Base-by-base conservation (phyloP, 208 protist genomes). In the Leishmania aethiopica region DNA sequence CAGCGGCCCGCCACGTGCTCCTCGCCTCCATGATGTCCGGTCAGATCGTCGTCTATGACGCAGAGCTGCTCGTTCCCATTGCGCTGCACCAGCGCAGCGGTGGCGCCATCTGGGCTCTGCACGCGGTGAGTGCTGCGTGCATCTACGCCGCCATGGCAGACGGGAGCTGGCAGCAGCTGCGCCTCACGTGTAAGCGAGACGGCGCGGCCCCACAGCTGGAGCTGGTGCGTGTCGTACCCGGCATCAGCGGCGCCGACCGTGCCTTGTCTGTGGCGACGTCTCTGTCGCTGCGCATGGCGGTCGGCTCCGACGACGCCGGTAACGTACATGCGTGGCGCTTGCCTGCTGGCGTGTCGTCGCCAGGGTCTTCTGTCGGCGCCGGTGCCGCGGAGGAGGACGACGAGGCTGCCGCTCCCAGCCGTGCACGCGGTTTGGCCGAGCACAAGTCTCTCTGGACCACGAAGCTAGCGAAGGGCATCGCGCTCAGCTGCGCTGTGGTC, bases 31-130 rank as follows among this genome's bases (percentile, higher is more conserved):
- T 93, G 81, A 86, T 96, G 42, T 96, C 92, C 8, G 93, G 95
- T 37, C 93, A 98, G 80, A 75, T 98, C 6, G 91, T 98, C 1
- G n/a, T 96, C 13, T 95, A 93, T 83, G 89, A 94, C 83, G 84
- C 79, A 7, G 79, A 91, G 37, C 93, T 92, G 69, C 92, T 98
- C 70, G 80, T 89, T 19, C 93, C 95, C 1, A 25, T 98, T 40
- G 83, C 87, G 49, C 89, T 98, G 70, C 82, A 94, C 76, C 92
- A 96, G 79, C 95, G 93, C 62, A 92, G 88, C 80, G 95, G 95
- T 75, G 95, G 95, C 53, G 91, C 93, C 47, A 83, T 98, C 49
- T 96, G 93, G 92, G 89, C 93, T 75, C 83, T 95, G 75, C 89
- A 86, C 75, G 78, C 89, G 22, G 80, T 84, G n/a, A 82, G 77